phyloP scores from a whole-genome alignment of 306 rosid species.

The Glycine soja region DNA sequence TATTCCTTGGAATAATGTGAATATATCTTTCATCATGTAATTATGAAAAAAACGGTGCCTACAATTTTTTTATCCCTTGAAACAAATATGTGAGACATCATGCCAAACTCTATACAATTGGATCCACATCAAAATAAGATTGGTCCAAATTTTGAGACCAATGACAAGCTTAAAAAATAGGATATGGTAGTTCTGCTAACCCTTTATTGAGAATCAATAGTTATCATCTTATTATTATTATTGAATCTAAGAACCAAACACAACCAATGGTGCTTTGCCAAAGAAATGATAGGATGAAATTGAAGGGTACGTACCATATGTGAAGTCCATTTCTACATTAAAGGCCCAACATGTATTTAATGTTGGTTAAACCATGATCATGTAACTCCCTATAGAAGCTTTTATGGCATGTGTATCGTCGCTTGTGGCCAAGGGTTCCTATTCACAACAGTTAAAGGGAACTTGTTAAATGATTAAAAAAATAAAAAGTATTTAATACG shows the following conservation, averaged over 20 bases:
- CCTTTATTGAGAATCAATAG: constrained; percentile 1
- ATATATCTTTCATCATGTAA: no score
- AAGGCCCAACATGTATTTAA: neutral
- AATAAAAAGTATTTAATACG: neutral
- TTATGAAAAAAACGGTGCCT: no score
- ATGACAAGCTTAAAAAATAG: neutral
- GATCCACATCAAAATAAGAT: neutral
- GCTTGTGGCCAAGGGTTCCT: constrained; percentile 3
- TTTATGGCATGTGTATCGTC: constrained; percentile 25
- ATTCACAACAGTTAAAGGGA: neutral
- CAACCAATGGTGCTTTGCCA: neutral
- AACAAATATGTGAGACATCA: constrained; percentile 43
- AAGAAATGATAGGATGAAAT: neutral
- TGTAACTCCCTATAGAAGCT: neutral
- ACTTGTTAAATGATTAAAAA: neutral
- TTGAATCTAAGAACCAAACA: neutral
- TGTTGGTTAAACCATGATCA: neutral
- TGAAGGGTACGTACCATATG: constrained; percentile 2
- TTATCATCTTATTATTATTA: constrained; percentile 35
- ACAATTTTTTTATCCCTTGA: no score
- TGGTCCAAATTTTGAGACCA: neutral
- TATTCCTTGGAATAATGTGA: no score
- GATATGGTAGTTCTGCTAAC: constrained; percentile 38
- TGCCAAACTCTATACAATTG: neutral
- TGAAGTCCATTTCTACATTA: constrained; percentile 30